Percentiles rank a stretch among this genome's conserved stretches.
These are phyloP conservation scores for Blastobotrys buckinghamii DNA, from an alignment of 1,139 yeast species.

Conservation along the genomic window DNA sequence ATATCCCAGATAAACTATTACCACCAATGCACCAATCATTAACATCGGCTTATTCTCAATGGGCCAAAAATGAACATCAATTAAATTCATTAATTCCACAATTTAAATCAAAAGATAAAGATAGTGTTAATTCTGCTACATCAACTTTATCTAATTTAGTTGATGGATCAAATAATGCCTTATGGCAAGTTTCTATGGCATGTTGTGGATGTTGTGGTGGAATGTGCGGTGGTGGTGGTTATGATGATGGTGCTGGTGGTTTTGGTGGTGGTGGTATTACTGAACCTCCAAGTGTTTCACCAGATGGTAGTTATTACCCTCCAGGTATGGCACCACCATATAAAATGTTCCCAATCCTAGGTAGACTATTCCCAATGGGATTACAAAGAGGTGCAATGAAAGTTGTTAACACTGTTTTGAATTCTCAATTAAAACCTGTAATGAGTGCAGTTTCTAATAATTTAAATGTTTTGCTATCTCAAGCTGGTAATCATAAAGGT, in stretches of 20 bases:
- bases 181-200: conserved; percentile 18
- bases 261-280: conserved; percentile 6
- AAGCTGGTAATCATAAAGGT: background rate
- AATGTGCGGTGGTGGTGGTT: background rate
- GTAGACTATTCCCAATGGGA: conserved; percentile 13
- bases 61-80: background rate
- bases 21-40: conserved; percentile 1
- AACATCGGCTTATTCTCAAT: background rate
- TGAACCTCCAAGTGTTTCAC: conserved; percentile 3
- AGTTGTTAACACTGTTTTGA: background rate
- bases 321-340: background rate
- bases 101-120: background rate
- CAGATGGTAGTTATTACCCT: conserved; percentile 4
- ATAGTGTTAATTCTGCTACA: background rate
- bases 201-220: conserved; percentile 7
- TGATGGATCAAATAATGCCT: conserved; percentile 14
- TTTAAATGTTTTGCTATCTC: background rate
- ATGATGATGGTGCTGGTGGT: background rate
- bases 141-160: background rate
- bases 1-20: background rate
- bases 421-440: conserved; percentile 4
- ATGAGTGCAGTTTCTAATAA: background rate
- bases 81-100: background rate
- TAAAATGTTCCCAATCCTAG: conserved; percentile 5
- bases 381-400: conserved; percentile 6